Percentiles rank a stretch among this genome's conserved stretches.
Conservation (phyloP, 73 alveolate species). For the Paramecium biaurelia region DNA sequence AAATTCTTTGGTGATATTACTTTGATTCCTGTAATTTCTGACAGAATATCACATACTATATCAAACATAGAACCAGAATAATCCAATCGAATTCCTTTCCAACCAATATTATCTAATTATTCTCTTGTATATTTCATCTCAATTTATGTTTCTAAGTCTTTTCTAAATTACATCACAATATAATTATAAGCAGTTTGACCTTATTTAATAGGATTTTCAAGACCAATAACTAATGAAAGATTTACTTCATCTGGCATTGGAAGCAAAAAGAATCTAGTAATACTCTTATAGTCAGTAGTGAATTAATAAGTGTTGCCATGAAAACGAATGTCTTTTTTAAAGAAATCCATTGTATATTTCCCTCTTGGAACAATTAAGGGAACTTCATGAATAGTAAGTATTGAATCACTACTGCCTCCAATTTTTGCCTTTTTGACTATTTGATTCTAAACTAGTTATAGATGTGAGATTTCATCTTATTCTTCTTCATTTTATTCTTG, state of each 20-base stretch:
- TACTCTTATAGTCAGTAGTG: neutral
- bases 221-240: neutral
- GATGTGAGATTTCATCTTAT: neutral
- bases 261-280: neutral
- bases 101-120: neutral
- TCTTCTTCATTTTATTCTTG: neutral
- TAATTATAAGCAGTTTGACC: conserved; percentile 27
- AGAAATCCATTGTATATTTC: conserved; percentile 41
- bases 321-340: conserved; percentile 3
- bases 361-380: conserved; percentile 21
- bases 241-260: conserved; percentile 47
- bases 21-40: conserved; percentile 20
- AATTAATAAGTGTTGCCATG: conserved; percentile 18
- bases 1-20: neutral
- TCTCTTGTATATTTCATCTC: neutral
- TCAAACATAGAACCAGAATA: neutral
- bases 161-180: neutral
- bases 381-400: conserved; percentile 2
- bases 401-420: neutral
- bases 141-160: neutral
- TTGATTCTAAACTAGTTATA: neutral
- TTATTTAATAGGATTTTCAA: neutral
- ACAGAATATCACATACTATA: neutral
- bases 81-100: neutral
- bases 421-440: neutral